Base-by-base conservation (phyloP, 176 grass and related monocot species). In the Triticum dicoccoides region DNA sequence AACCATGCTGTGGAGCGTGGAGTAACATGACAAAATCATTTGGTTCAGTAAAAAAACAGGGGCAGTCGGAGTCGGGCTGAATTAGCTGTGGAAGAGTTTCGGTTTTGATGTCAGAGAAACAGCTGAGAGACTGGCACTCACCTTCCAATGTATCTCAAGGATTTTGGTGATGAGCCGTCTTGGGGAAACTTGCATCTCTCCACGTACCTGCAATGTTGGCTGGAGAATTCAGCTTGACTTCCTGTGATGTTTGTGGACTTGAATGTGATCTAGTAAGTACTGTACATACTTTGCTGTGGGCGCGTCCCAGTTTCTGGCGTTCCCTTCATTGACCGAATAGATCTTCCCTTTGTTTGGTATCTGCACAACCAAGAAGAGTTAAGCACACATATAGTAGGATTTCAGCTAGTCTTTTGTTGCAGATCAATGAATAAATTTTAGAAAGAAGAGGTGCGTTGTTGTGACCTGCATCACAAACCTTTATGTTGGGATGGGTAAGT, bases 71-170 rank as follows among this genome's bases (percentile, higher is more conserved):
- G 17, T 6, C 15, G 11, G 45, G 68, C 69, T 82, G 21, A 37
- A 77, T 23, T 21, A 37, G 8, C 18, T 13, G 5, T 32, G 24
- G 24, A 12, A 29, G 20, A 9, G 29, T 72, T 29, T 45, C 58
- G 1, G 17, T 25, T 64, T 38, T 83, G 44, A 18, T 77, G 25
- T 76, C 41, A 67, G n/a, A 41, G 1, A 24, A 69, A 21, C 61
- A 21, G 68, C 20, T 79, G 69, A 37, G 32, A 63, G 23, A 17
- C 32, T 32, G 63, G 0, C 51, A 80, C 45, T 79, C 49, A 94
- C 97, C 97, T 99, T 93, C 97, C 94, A 51, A 99, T 91, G 9
- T 99, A 99, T 99, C 97, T 96, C 73, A 99, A 66, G 41, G 97
- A 99, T 91, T 93, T 99, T 42, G 97, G 89, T 34, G 97, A 85